These are phyloP conservation scores for Paecilomyces dactylethromorphus DNA, from an alignment of 2,329 filamentous ascomycete genomes.

Conservation along the genomic window DNA sequence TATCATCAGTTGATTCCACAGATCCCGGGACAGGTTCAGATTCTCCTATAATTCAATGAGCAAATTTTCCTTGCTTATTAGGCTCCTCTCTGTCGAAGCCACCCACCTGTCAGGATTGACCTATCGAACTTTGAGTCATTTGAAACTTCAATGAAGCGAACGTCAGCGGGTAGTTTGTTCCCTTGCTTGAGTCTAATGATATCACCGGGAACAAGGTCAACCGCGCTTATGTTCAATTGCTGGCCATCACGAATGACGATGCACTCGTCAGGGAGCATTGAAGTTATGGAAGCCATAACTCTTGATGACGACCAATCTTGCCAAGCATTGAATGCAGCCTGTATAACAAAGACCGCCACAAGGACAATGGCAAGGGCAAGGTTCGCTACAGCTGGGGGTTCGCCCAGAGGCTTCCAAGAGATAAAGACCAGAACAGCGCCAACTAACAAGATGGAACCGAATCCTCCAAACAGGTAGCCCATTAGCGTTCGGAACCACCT, in stretches of 20 bases:
- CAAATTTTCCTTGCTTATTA: too few species aligned
- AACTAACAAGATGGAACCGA: constrained; percentile 63
- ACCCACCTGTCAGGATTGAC: constrained; percentile 38
- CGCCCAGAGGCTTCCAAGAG: constrained; percentile 67
- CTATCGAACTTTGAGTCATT: constrained; percentile 67
- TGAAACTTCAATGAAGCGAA: constrained; percentile 63
- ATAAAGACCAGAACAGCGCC: constrained; percentile 68
- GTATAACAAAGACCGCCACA: constrained; percentile 61
- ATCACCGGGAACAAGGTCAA: constrained; percentile 66
- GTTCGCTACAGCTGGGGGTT: constrained; percentile 66
- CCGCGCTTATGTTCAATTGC: constrained; percentile 44
- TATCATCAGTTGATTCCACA: constrained; percentile 61
- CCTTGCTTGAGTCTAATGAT: constrained; percentile 62
- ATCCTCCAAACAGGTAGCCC: constrained; percentile 71
- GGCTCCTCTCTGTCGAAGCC: too few species aligned
- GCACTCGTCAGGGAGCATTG: constrained; percentile 70
- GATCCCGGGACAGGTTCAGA: constrained; percentile 58
- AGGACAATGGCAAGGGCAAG: constrained; percentile 67
- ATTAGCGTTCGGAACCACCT: constrained; percentile 52
- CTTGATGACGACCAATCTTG: constrained; percentile 70
- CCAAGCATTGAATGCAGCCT: constrained; percentile 64
- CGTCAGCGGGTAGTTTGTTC: constrained; percentile 62
- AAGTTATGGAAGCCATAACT: constrained; percentile 74
- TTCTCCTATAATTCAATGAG: constrained; percentile 47
- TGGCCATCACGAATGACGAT: constrained; percentile 56